Percentiles rank a stretch among this genome's conserved stretches.
phyloP scores from a whole-genome alignment of 768 basidiomycete genomes.

The Phlegmacium glaucopus region DNA sequence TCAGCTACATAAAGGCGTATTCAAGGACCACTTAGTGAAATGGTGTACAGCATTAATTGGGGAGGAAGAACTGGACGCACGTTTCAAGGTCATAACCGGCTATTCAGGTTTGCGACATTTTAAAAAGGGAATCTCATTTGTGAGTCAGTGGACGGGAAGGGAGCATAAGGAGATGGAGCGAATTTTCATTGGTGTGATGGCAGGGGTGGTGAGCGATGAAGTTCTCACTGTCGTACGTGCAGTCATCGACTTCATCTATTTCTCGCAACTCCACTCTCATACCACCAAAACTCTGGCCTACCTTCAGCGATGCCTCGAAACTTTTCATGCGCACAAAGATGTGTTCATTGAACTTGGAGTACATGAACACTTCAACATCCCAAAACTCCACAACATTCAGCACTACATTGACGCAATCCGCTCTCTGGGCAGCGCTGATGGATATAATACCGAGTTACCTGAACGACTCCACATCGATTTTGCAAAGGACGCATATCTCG shows the following conservation, averaged over 20 bases:
- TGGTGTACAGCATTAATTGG: conserved; percentile 26
- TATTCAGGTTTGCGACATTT: conserved; percentile 32
- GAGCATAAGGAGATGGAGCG: conserved; percentile 38
- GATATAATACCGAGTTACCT: conserved; percentile 30
- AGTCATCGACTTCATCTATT: conserved; percentile 34
- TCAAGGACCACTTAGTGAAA: conserved; percentile 39
- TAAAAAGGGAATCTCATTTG: conserved; percentile 35
- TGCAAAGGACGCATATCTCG: conserved; percentile 31
- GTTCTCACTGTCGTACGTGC: conserved; percentile 15
- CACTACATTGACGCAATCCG: conserved; percentile 30
- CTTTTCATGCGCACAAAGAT: conserved; percentile 30
- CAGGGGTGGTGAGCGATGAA: conserved; percentile 20
- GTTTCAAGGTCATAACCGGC: conserved; percentile 5
- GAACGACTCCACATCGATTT: conserved; percentile 42
- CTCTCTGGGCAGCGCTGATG: conserved; percentile 25
- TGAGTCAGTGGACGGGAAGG: conserved; percentile 43
- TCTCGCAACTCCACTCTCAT: conserved; percentile 26
- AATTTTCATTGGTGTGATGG: conserved; percentile 28
- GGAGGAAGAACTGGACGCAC: conserved; percentile 3
- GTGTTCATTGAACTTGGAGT: conserved; percentile 23
- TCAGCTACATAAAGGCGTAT: conserved; percentile 46
- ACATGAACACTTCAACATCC: conserved; percentile 34
- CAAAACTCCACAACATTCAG: conserved; percentile 30
- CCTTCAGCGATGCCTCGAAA: conserved; percentile 18
- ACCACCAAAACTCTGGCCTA: conserved; percentile 18